These are phyloP conservation scores for Mimosa bimucronata DNA, from an alignment of 306 rosid genomes.

Conservation along the genomic window DNA sequence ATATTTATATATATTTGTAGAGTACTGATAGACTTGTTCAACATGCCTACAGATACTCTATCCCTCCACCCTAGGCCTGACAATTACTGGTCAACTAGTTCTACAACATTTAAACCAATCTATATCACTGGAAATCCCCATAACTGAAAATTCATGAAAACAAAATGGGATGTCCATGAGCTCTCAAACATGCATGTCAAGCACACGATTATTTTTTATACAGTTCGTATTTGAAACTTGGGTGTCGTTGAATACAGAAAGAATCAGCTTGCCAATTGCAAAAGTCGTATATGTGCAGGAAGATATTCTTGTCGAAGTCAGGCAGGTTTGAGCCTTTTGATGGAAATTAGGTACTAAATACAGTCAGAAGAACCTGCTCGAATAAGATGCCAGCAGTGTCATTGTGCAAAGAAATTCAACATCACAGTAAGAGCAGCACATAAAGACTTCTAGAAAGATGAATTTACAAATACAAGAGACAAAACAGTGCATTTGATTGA, in stretches of 20 bases:
- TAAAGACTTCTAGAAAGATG: background rate
- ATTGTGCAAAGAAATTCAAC: background rate
- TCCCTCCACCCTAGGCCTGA: background rate
- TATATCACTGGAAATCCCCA: slow-evolving; percentile 3
- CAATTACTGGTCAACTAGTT: slow-evolving; percentile 1
- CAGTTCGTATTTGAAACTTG: slow-evolving; percentile 1
- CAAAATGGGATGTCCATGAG: background rate
- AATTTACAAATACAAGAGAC: background rate
- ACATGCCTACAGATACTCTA: background rate
- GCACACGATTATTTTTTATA: slow-evolving; percentile 4
- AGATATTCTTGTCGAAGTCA: slow-evolving; percentile 12
- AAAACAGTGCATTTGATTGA: background rate
- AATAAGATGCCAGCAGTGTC: slow-evolving; percentile 8
- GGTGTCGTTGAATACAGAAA: background rate
- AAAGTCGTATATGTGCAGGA: slow-evolving; percentile 18
- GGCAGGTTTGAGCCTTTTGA: slow-evolving; percentile 8
- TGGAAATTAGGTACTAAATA: slow-evolving; percentile 22
- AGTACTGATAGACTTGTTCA: too few species aligned
- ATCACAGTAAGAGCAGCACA: background rate
- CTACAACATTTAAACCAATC: slow-evolving; percentile 17
- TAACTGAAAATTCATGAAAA: background rate
- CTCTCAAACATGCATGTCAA: slow-evolving; percentile 10
- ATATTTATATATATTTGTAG: background rate
- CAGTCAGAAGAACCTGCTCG: slow-evolving; percentile 16
- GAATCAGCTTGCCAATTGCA: background rate